A percentile compares a stretch with the other conserved stretches of the same genome.
Conservation (phyloP, 306 rosid genomes). For the Vicia villosa region DNA sequence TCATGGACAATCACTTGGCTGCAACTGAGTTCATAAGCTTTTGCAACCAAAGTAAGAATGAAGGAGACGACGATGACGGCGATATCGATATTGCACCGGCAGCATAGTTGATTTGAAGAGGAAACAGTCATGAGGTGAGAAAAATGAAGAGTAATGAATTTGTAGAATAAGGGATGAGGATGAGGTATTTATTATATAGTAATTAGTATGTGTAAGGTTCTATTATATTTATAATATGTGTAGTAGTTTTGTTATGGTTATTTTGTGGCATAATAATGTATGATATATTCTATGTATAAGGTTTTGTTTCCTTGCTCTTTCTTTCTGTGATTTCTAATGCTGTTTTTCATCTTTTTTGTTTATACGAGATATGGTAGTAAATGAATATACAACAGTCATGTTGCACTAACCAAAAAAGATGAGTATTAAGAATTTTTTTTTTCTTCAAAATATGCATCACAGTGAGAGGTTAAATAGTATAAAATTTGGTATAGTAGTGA, state of each 20-base stretch:
- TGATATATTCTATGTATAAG: not conserved
- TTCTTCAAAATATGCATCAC: no score
- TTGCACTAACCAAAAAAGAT: no score
- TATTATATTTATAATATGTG: not conserved
- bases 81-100: constrained; percentile 53
- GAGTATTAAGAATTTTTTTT: no score
- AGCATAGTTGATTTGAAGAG: constrained; percentile 35
- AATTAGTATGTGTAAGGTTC: not conserved
- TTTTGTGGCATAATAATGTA: constrained; percentile 3
- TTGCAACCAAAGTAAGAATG: constrained; percentile 26
- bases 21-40: not conserved
- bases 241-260: not conserved
- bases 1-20: not conserved
- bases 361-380: no score
- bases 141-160: constrained; percentile 1
- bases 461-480: no score
- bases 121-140: not conserved
- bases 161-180: not conserved
- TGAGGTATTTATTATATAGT: not conserved
- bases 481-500: no score
- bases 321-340: not conserved
- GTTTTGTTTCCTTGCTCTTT: not conserved
- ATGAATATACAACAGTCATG: no score
- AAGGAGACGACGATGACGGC: constrained; percentile 43
- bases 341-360: no score